Evolutionary conservation across 495 filamentous ascomycete species (phyloP).

Genomic region (Aspergillus ostianus): DNA sequence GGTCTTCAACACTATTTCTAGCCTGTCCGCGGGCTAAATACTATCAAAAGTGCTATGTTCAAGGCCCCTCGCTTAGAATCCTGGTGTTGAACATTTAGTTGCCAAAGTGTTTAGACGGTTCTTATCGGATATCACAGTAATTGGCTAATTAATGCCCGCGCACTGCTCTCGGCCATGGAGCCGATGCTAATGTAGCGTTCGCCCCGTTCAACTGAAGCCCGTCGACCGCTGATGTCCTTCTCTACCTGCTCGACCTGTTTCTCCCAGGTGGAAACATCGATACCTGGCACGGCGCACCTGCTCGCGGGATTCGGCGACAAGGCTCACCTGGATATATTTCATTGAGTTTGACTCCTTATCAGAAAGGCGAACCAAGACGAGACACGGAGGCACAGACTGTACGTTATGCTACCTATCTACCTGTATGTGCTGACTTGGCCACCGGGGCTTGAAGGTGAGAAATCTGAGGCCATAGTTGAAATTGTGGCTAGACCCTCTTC

Average conservation of each 20-base stretch:
- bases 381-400: too few species aligned
- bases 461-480: slow-evolving; percentile 1
- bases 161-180: background rate
- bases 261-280: background rate
- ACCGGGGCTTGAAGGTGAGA: background rate
- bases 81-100: too few species aligned
- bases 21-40: too few species aligned
- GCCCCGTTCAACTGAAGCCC: background rate
- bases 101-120: too few species aligned
- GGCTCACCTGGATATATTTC: too few species aligned
- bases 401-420: slow-evolving; percentile 4
- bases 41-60: too few species aligned
- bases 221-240: background rate
- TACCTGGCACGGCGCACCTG: slow-evolving; percentile 1
- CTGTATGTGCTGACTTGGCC: slow-evolving; percentile 14
- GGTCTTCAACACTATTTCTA: too few species aligned
- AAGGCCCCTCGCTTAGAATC: too few species aligned
- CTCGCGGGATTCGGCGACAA: too few species aligned
- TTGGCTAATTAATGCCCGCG: background rate
- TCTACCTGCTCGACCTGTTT: background rate
- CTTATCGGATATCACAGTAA: background rate
- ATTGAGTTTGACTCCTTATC: too few species aligned
- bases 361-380: too few species aligned
- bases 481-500: too few species aligned
- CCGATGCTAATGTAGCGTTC: slow-evolving; percentile 1